phyloP scores from a whole-genome alignment of 1,284 basidiomycete species.

The Ganoderma boninense region DNA sequence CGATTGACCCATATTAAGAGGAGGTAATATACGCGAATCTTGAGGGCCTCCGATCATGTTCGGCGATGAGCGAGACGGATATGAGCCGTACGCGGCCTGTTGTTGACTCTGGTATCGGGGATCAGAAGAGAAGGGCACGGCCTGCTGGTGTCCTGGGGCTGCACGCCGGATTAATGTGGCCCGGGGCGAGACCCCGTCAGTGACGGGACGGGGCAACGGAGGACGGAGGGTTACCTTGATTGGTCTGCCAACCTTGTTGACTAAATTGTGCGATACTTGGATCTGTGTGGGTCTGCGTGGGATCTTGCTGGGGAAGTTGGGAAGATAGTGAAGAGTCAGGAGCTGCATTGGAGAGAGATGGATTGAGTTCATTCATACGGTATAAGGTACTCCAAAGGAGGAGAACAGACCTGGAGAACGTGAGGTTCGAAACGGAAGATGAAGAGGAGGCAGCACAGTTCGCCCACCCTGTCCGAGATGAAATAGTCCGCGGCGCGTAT shows the following conservation, averaged over 20 bases:
- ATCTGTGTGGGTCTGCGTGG: conserved; percentile 64
- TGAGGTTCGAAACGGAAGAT: conserved; percentile 84
- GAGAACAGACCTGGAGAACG: conserved; percentile 85
- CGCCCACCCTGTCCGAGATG: conserved; percentile 81
- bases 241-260: conserved; percentile 54
- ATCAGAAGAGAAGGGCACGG: conserved; percentile 47
- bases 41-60: conserved; percentile 51
- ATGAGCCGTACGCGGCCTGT: conserved; percentile 52
- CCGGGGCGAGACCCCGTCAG: conserved; percentile 27
- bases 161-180: conserved; percentile 24
- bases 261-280: conserved; percentile 58
- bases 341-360: conserved; percentile 38
- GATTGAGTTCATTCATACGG: conserved; percentile 40
- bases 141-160: conserved; percentile 38
- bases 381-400: conserved; percentile 48
- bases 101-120: conserved; percentile 58
- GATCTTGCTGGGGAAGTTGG: conserved; percentile 68
- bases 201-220: conserved; percentile 8
- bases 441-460: conserved; percentile 85
- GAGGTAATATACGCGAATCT: conserved; percentile 57
- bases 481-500: conserved; percentile 57
- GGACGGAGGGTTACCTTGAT: conserved; percentile 52
- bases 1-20: conserved; percentile 49
- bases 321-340: conserved; percentile 55
- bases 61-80: conserved; percentile 56